Base-by-base conservation (phyloP, 1,284 basidiomycete species). In the Ustilago nuda region DNA sequence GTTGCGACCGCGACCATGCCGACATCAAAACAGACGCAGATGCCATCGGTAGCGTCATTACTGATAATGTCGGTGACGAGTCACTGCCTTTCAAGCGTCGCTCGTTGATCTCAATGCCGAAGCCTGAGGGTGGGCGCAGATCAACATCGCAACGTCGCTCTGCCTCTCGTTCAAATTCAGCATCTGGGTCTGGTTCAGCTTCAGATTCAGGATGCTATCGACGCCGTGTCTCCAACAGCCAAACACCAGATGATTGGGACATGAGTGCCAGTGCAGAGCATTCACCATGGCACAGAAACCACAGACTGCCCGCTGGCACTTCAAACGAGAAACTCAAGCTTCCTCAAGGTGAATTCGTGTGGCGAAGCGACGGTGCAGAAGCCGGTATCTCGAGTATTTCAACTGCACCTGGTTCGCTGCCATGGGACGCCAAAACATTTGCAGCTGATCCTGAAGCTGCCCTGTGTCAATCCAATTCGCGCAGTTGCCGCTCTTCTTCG, bases 311-410 rank as follows among this genome's bases (percentile, higher is more conserved):
- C 6, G 61, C 72, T 11, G 68, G 53, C 37, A 62, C 62, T 17
- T 50, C 67, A 4, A 59, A 66, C 19, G 72, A 78, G 15, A 68
- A 66, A 33, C 48, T 76, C 50, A 78, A 70, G 48, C 59, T 79
- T n/a, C 79, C 76, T n/a, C 57, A 78, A 50, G 80, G 77, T 1
- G 77, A 72, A 4, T 81, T 82, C 23, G 70, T 79, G 8, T 81
- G 79, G 80, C 62, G 76, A 11, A 74, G 76, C 57, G 72, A 78
- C 8, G 68, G 72, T n/a, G 67, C 52, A 8, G 65, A 76, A 37
- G 68, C 68, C 1, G 75, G 66, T 2, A 63, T 73, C 36, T 59
- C 71, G 2, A 67, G 67, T 48, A 13, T 64, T n/a, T 54, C 59
- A 3, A 61, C 59, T 19, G 58, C 46, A 9, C 56, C 70, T 15